These are phyloP conservation scores for Scutellaria baicalensis DNA, from an alignment of 257 asterid genomes.

Conservation along the genomic window DNA sequence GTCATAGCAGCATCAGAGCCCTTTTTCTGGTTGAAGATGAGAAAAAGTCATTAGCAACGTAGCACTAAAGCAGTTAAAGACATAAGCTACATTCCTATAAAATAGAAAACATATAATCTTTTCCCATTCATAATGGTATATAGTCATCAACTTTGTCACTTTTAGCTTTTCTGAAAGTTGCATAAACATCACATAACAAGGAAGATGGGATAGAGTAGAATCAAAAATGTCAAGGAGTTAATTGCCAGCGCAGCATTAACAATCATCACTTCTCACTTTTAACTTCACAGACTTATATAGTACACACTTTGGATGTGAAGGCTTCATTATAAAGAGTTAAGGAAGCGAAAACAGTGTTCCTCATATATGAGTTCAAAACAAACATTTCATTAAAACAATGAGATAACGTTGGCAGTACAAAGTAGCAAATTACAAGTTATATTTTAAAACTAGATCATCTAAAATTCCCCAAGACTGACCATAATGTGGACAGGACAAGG, in stretches of 20 bases:
- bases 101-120: not conserved
- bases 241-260: not conserved
- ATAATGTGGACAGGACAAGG: not conserved
- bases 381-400: not conserved
- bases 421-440: not conserved
- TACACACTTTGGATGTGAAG: not conserved
- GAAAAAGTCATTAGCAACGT: not conserved
- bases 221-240: not conserved
- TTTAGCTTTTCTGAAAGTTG: not conserved
- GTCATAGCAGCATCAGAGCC: constrained; percentile 94
- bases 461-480: not conserved
- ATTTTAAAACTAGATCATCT: not conserved
- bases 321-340: not conserved
- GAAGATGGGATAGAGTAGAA: not conserved
- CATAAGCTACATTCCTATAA: not conserved
- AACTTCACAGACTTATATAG: not conserved
- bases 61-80: not conserved
- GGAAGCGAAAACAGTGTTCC: not conserved
- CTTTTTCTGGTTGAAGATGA: constrained; percentile 53
- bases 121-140: not conserved
- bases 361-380: not conserved
- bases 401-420: not conserved
- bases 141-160: not conserved
- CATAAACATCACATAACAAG: not conserved
- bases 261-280: not conserved